Percentiles rank a stretch among this genome's conserved stretches.
Conservation (phyloP, 768 basidiomycete species). For the Exsudoporus frostii region DNA sequence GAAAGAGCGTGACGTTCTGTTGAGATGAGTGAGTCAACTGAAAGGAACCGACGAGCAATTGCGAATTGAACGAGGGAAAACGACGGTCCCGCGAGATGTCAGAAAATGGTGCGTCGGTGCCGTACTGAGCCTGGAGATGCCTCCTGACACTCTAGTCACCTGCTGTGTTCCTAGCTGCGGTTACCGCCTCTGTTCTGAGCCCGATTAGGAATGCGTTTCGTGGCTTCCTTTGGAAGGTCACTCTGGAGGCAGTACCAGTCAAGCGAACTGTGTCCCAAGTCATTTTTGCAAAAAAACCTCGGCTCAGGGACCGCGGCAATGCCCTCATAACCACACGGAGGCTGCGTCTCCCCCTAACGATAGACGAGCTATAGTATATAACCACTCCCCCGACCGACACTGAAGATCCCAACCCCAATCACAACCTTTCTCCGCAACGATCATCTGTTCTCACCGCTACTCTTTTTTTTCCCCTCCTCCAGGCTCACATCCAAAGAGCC, state of each 20-base stretch:
- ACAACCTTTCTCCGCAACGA: slow-evolving; percentile 6
- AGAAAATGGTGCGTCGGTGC: slow-evolving; percentile 1
- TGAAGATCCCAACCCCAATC: background rate
- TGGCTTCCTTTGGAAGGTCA: background rate
- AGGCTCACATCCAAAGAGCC: slow-evolving; percentile 14
- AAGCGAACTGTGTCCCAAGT: slow-evolving; percentile 11
- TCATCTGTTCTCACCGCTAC: slow-evolving; percentile 18
- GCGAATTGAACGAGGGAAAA: background rate
- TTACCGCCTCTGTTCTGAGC: background rate
- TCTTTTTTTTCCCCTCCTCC: slow-evolving; percentile 8
- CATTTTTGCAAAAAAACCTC: background rate
- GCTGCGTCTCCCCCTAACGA: slow-evolving; percentile 27
- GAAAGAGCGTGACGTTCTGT: background rate
- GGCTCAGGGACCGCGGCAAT: slow-evolving; percentile 25
- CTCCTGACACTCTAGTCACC: slow-evolving; percentile 19
- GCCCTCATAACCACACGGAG: slow-evolving; percentile 20
- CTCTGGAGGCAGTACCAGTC: slow-evolving; percentile 17
- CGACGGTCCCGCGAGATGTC: slow-evolving; percentile 5
- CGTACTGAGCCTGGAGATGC: background rate
- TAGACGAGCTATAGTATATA: slow-evolving; percentile 22
- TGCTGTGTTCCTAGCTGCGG: slow-evolving; percentile 2
- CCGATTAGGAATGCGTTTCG: slow-evolving; percentile 21
- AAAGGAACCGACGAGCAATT: background rate
- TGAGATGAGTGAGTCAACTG: background rate
- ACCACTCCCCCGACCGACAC: background rate